A percentile compares a stretch with the other conserved stretches of the same genome.
Conservation (phyloP, 2,329 filamentous ascomycete genomes). For the Mollisiaceae sp. region DNA sequence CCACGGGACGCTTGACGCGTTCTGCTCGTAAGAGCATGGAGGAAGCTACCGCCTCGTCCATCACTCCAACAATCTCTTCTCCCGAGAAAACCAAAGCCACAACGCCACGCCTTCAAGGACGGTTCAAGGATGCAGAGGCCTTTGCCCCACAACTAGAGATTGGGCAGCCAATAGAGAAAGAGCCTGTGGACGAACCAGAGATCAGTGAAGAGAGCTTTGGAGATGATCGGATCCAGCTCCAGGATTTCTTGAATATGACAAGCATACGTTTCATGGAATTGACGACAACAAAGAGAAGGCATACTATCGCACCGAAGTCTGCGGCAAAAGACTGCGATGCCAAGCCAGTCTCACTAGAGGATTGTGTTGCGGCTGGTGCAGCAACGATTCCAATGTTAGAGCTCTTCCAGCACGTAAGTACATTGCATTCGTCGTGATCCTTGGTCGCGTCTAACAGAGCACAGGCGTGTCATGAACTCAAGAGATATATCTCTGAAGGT, state of each 20-base stretch:
- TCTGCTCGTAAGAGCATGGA: conserved; percentile 55
- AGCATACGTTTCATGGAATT: conserved; percentile 98
- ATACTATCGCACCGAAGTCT: conserved; percentile 71
- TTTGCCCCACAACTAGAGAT: conserved; percentile 46
- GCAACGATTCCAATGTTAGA: conserved; percentile 94
- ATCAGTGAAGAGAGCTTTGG: conserved; percentile 43
- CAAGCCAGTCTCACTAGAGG: conserved; percentile 64
- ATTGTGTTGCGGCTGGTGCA: conserved; percentile 84
- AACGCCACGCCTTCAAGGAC: conserved; percentile 61
- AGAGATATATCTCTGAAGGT: conserved; percentile 95
- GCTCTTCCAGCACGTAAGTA: conserved; percentile 83
- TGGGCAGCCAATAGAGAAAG: conserved; percentile 48
- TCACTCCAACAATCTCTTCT: conserved; percentile 54
- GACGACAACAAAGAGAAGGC: conserved; percentile 90
- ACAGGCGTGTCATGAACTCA: conserved; percentile 86
- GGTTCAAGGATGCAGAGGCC: conserved; percentile 59
- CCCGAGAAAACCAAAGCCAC: conserved; percentile 53
- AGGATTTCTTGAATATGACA: conserved; percentile 93
- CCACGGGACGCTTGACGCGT: conserved; percentile 62
- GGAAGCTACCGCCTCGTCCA: conserved; percentile 43
- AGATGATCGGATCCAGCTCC: conserved; percentile 75
- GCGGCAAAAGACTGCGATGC: conserved; percentile 41
- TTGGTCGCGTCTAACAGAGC: conserved; percentile 38
- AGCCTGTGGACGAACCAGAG: conserved; percentile 54
- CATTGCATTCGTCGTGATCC: neutral